Conservation (phyloP, 2,329 filamentous ascomycete genomes). For the Fusarium fujikuroi region DNA sequence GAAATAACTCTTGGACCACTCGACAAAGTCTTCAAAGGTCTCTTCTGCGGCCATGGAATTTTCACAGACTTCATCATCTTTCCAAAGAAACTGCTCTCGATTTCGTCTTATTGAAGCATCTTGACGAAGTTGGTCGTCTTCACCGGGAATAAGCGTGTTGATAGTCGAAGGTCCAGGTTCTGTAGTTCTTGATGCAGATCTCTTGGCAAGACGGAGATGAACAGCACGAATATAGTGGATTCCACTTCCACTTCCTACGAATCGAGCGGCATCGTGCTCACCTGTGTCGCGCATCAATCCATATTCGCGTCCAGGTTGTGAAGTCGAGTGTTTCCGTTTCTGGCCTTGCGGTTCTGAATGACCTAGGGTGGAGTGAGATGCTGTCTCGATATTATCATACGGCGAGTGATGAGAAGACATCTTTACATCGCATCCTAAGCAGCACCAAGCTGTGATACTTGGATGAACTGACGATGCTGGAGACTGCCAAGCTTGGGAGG, state of each 20-base stretch:
- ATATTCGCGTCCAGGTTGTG: conserved; percentile 47
- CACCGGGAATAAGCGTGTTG: conserved; percentile 61
- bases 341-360: conserved; percentile 34
- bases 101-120: conserved; percentile 15
- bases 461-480: neutral
- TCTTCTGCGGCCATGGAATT: neutral
- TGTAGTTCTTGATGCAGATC: conserved; percentile 36
- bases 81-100: conserved; percentile 47
- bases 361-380: conserved; percentile 39
- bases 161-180: conserved; percentile 21
- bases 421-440: neutral
- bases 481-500: neutral
- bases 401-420: conserved; percentile 48
- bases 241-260: conserved; percentile 67
- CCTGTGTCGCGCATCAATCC: conserved; percentile 62
- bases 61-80: conserved; percentile 48
- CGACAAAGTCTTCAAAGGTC: conserved; percentile 59
- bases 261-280: conserved; percentile 60
- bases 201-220: conserved; percentile 56
- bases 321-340: conserved; percentile 46
- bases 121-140: conserved; percentile 62
- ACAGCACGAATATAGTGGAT: conserved; percentile 69
- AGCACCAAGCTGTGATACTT: neutral
- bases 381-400: conserved; percentile 44
- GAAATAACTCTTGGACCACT: conserved; percentile 65